A percentile compares a stretch with the other conserved stretches of the same genome.
Conservation (phyloP, 345 rosid genomes). For the Toxicodendron radicans region DNA sequence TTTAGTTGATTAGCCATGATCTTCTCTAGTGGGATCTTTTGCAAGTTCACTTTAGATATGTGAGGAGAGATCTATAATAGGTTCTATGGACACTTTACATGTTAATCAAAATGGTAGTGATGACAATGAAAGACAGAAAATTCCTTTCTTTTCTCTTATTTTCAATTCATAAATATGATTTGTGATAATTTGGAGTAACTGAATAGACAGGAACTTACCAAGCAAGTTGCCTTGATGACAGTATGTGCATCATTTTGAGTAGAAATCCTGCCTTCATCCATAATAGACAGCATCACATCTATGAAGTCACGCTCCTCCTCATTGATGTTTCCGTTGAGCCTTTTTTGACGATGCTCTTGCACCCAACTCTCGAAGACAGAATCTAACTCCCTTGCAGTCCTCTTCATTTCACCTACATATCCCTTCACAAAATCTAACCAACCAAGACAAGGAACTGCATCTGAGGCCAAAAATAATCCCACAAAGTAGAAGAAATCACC, state of each 20-base stretch:
- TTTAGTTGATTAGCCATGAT: not conserved
- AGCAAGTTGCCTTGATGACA: slow-evolving; percentile 55
- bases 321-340: slow-evolving; percentile 1
- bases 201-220: slow-evolving; percentile 39
- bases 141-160: not conserved
- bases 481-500: slow-evolving; percentile 18
- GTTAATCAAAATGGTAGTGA: not conserved
- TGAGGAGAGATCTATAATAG: not conserved
- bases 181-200: not conserved
- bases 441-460: slow-evolving; percentile 33
- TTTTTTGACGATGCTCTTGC: slow-evolving; percentile 32
- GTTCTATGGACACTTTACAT: not conserved
- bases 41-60: not conserved
- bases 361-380: slow-evolving; percentile 40
- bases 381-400: slow-evolving; percentile 41
- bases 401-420: slow-evolving; percentile 29
- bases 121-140: not conserved
- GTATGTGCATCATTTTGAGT: slow-evolving; percentile 45
- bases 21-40: not conserved
- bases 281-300: slow-evolving; percentile 51
- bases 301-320: slow-evolving; percentile 40
- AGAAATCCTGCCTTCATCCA: slow-evolving; percentile 36
- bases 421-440: slow-evolving; percentile 35
- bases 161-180: not conserved
- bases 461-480: slow-evolving; percentile 31